Evolutionary conservation across 2,329 filamentous ascomycete species (phyloP), one percentile per base, ranked within the genome.

Genomic region (Pyrenophora seminiperda): DNA sequence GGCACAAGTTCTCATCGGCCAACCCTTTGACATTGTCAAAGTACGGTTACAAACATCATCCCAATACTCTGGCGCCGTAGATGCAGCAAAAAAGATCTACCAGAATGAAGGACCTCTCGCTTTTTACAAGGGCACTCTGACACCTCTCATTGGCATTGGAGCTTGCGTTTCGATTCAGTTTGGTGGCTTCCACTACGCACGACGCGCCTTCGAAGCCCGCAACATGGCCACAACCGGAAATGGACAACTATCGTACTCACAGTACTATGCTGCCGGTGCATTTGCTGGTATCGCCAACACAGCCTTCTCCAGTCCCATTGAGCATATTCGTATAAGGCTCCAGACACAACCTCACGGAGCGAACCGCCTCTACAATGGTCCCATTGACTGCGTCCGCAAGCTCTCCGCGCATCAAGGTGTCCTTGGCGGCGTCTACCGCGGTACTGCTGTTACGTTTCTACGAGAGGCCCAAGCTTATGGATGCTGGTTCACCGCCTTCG

Each of bases 71-170:
- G 87, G 84, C 59, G 94, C 94, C 44, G 76, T 95, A 38, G 82
- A 90, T 65, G 90, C 90, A 61, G 94, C 92, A 6, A 82, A 82
- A 42, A 84, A 88, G 57, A 97, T 99, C 77, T 90, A 90, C 76
- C 86, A 84, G 66, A 87, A 90, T 67, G 94, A 99, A 75, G 94
- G 94, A 1, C 81, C 91, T 2, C 77, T 89, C 10, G 94, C 94
- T 49, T 99, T 99, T 80, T 99, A 99, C 84, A 99, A 99, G 62
- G 94, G 94, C 67, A 97, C 94, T 0, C 81, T 99, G 48, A 97
- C 94, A 4, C 94, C 94, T 0, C 81, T 99, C 47, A 84, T 99
- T 49, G 94, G 94, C 61, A 97, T 99, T 70, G 94, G 94, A 63
- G 94, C 94, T 62, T 99, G 94, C 73, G 92, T 62, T 37, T 97